Evolutionary conservation across 176 grass and related monocot genomes (phyloP), one percentile per base, ranked within the genome.

Genomic region (Juncus inflexus): DNA sequence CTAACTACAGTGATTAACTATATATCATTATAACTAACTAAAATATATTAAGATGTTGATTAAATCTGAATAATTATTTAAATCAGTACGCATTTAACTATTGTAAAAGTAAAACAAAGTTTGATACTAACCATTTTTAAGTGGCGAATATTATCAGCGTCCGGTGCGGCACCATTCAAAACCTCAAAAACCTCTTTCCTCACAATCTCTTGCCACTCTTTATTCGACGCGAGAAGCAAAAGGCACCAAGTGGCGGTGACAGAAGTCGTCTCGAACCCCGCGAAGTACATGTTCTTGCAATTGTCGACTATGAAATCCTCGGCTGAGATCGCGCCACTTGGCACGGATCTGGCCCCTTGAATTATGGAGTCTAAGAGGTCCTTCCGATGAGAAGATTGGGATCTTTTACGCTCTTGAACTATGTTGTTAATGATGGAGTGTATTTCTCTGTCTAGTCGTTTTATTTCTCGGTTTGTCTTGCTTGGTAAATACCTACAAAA

Each of bases 281-380:
- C 81, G 1, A 96, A 90, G 81, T 86, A 96, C 13, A 96, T 85
- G 56, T 82, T 90, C 73, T 90, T 90, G 79, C 91, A 96, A 59
- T 96, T 96, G 70, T 90, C 87, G 3, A 90, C 73, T 0, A 90
- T 87, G 49, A 96, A 85, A 40, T 74, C 78, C 16, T 87, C 81
- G 1, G 61, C 3, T 0, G 62, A 73, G 8, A 51, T 16, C 6
- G 78, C 64, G 40, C 15, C 9, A 6, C 68, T 42, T 15, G 78
- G 40, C 1, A 16, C 40, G 3, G 66, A 5, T 40, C 62, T 62
- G 15, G 87, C 66, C 55, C 87, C 87, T 61, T 90, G 69, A 12
- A 96, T 69, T 37, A 96, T 80, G 40, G 84, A 69, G 15, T 87
- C 78, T 39, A 96, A 83, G 42, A 96, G 66, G 72, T 76, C 70